A percentile compares a stretch with the other conserved stretches of the same genome.
These are phyloP conservation scores for Pulveroboletus frians DNA, from an alignment of 768 basidiomycete genomes.

Conservation along the genomic window DNA sequence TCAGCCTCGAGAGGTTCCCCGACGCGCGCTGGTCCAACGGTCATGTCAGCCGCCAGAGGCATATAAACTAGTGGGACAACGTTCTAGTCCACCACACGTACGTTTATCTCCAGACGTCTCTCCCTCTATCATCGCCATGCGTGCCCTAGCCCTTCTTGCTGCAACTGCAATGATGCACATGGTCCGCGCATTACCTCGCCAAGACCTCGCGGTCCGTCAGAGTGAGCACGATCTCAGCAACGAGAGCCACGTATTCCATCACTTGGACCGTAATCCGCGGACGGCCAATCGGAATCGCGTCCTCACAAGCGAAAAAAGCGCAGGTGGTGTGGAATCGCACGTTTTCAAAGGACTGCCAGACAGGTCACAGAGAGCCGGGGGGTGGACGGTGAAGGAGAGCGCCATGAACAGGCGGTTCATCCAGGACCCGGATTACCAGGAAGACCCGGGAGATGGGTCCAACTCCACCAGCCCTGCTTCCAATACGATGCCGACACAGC, in stretches of 20 bases:
- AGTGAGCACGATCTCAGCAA: conserved; percentile 15
- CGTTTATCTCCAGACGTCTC: conserved; percentile 3
- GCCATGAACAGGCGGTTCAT: conserved; percentile 16
- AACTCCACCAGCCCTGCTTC: conserved; percentile 8
- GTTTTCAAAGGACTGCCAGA: neutral
- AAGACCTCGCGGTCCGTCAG: conserved; percentile 17
- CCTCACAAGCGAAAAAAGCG: neutral
- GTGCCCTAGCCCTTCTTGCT: conserved; percentile 18
- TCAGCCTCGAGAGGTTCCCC: conserved; percentile 17
- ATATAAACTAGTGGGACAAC: conserved; percentile 13
- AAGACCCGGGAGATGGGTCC: neutral
- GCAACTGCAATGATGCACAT: conserved; percentile 21
- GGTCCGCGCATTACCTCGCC: conserved; percentile 21
- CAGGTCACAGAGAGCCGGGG: neutral
- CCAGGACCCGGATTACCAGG: conserved; percentile 23
- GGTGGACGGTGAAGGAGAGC: conserved; percentile 1
- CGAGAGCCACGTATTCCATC: conserved; percentile 24
- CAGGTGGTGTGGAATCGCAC: neutral
- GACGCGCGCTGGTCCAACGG: neutral
- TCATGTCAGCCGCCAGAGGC: conserved; percentile 21
- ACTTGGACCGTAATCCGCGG: conserved; percentile 27
- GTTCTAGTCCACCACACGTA: neutral
- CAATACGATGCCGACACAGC: conserved; percentile 13
- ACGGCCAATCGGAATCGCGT: conserved; percentile 17
- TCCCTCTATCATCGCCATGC: conserved; percentile 24